Base-by-base conservation (phyloP, 805 yeast genomes). In the Starmerella tilneyi region DNA sequence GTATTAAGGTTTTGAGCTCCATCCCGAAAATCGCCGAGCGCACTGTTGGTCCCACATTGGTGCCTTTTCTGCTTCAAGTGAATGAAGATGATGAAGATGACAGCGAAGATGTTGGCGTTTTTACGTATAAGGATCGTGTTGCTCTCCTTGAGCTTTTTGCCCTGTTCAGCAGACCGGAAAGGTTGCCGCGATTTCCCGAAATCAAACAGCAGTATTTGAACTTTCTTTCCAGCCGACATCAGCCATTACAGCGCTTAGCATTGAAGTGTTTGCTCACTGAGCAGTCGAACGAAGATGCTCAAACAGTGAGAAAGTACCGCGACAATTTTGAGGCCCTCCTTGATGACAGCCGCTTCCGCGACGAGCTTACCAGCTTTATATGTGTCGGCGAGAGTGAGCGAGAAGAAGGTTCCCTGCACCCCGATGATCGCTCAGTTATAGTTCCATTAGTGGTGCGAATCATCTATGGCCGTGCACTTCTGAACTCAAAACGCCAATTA, bases 391-490 rank as follows among this genome's bases (percentile, higher is more conserved):
- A 71, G 17, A 76, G 72, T 5, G 72, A 43, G 12, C 40, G 76
- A 8, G 68, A 64, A 3, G 64, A 63, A 15, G 55, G 48, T 9
- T 62, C 70, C 2, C 69, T 86, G 44, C 84, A 81, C 50, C 70
- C 67, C 7, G 68, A 67, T 3, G 96, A 92, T 58, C 65, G 72
- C 13, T 66, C 60, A 2, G 61, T 50, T 1, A 70, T 89, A 2
- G 74, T 85, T 74, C 92, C 94, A 1, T 57, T 83, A 24, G 71
- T 86, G 4, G 59, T 86, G 40, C 67, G 96, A 53, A 79, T 92
- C 21, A 65, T 92, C 17, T 89, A 80, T 62, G 97, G 97, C 8
- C 72, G 94, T 46, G 84, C 86, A 8, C 94, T 84, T 62, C 72
- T 79, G 59, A 85, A 84, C 48, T 73, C 78, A 23, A 83, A 83